These are phyloP conservation scores for Aspergillus candidus DNA, from an alignment of 2,329 filamentous ascomycete species.

Conservation along the genomic window DNA sequence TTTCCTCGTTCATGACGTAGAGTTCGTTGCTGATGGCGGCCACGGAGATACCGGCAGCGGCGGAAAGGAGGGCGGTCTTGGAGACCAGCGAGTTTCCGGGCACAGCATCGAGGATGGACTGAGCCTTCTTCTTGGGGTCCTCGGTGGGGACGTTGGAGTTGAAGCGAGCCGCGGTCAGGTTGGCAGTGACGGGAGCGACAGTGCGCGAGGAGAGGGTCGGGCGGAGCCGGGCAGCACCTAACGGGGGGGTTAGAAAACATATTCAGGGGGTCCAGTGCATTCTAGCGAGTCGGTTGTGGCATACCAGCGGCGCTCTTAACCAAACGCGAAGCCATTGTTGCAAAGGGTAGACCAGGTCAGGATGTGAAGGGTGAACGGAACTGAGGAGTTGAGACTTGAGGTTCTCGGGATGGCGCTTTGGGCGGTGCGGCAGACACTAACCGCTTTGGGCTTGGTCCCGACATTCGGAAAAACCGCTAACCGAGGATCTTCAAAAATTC, in stretches of 20 bases:
- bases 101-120: constrained; percentile 87
- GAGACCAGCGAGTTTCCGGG: constrained; percentile 88
- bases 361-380: constrained; percentile 35
- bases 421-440: constrained; percentile 32
- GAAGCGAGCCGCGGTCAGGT: constrained; percentile 61
- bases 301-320: constrained; percentile 91
- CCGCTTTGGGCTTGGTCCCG: constrained; percentile 22
- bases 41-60: constrained; percentile 79
- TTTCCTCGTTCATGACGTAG: constrained; percentile 99
- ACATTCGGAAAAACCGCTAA: constrained; percentile 28
- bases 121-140: constrained; percentile 94
- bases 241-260: constrained; percentile 30
- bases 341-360: constrained; percentile 52
- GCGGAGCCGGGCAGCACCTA: constrained; percentile 87
- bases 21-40: constrained; percentile 99
- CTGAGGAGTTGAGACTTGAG: constrained; percentile 32
- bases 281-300: constrained; percentile 39
- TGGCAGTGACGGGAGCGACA: constrained; percentile 66
- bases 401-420: constrained; percentile 35
- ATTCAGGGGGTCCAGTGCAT: constrained; percentile 11
- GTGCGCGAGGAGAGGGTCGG: constrained; percentile 69
- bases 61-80: constrained; percentile 96
- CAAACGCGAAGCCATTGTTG: constrained; percentile 96
- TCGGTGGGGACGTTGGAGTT: constrained; percentile 72
- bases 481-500: constrained; percentile 28